A percentile compares a stretch with the other conserved stretches of the same genome.
These are phyloP conservation scores for Verticillium klebahnii DNA, from an alignment of 2,329 filamentous ascomycete genomes.

Conservation along the genomic window DNA sequence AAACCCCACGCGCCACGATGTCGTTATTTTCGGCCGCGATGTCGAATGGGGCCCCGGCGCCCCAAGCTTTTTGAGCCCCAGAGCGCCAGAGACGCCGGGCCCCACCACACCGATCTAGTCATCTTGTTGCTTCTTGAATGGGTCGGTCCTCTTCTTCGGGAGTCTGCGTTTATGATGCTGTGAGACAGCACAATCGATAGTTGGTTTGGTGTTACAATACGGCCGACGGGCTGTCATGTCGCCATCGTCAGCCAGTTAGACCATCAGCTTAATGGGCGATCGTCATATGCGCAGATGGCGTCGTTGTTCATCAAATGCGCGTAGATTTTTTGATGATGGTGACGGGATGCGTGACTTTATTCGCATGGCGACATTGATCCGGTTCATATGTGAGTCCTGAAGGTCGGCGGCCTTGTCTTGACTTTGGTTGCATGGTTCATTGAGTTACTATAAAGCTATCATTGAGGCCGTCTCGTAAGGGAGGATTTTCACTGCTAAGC, in stretches of 20 bases:
- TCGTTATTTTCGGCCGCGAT: slow-evolving; percentile 10
- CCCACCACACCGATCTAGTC: not conserved
- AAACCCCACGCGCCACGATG: slow-evolving; percentile 8
- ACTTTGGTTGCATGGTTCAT: not conserved
- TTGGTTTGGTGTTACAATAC: not conserved
- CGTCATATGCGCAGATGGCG: not conserved
- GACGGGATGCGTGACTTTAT: not conserved
- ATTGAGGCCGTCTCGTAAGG: not conserved
- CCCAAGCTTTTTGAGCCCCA: not conserved
- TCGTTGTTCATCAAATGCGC: not conserved
- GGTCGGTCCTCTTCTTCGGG: not conserved
- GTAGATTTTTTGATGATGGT: not conserved
- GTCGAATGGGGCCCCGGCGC: slow-evolving; percentile 7
- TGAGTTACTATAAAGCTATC: not conserved
- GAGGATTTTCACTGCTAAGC: not conserved
- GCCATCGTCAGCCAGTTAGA: slow-evolving; percentile 2
- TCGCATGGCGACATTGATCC: not conserved
- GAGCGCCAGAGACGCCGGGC: not conserved
- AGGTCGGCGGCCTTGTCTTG: not conserved
- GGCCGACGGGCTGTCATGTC: slow-evolving; percentile 6
- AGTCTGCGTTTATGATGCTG: not conserved
- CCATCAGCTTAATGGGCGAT: not conserved
- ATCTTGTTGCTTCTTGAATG: not conserved
- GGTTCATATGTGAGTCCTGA: not conserved
- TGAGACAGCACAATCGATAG: not conserved